A percentile compares a stretch with the other conserved stretches of the same genome.
phyloP scores from a whole-genome alignment of 2,329 filamentous ascomycete species.

The Aspergillus caelatus region DNA sequence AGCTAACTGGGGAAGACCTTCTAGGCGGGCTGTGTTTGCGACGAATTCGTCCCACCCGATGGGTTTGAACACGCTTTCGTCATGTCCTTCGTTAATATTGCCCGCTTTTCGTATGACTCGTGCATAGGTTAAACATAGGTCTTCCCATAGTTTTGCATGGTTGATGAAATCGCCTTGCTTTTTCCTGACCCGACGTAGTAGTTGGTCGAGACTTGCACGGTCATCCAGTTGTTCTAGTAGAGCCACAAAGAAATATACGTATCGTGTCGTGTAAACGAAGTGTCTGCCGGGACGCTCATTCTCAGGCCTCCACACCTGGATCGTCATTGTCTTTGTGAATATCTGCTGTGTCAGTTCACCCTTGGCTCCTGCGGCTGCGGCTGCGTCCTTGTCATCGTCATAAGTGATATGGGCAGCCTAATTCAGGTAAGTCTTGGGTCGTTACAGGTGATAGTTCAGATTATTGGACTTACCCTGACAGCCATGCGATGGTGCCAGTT shows the following conservation, averaged over 20 bases:
- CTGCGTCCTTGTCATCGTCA: conserved; percentile 55
- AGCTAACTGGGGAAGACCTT: conserved; percentile 59
- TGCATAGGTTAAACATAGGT: conserved; percentile 61
- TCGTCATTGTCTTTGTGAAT: conserved; percentile 91
- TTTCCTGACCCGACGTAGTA: conserved; percentile 78
- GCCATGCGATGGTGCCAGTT: conserved; percentile 96
- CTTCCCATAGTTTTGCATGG: conserved; percentile 65
- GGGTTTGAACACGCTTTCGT: conserved; percentile 66
- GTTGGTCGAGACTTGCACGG: conserved; percentile 72
- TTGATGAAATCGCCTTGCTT: conserved; percentile 75
- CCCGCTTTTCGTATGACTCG: conserved; percentile 61
- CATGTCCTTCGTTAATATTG: conserved; percentile 61
- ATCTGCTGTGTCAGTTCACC: conserved; percentile 80
- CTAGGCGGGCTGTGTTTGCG: conserved; percentile 60
- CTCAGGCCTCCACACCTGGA: conserved; percentile 95
- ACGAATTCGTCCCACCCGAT: conserved; percentile 68
- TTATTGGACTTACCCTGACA: conserved; percentile 61
- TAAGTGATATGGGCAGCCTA: conserved; percentile 63
- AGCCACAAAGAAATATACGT: conserved; percentile 78
- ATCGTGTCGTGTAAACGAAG: conserved; percentile 87
- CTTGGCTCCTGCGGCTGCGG: conserved; percentile 65
- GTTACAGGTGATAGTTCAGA: background rate
- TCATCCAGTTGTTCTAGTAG: conserved; percentile 76
- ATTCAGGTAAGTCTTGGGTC: conserved; percentile 37
- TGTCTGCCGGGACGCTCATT: conserved; percentile 81